These are phyloP conservation scores for Penicillium maclennaniae DNA, from an alignment of 495 filamentous ascomycete genomes.

Conservation along the genomic window DNA sequence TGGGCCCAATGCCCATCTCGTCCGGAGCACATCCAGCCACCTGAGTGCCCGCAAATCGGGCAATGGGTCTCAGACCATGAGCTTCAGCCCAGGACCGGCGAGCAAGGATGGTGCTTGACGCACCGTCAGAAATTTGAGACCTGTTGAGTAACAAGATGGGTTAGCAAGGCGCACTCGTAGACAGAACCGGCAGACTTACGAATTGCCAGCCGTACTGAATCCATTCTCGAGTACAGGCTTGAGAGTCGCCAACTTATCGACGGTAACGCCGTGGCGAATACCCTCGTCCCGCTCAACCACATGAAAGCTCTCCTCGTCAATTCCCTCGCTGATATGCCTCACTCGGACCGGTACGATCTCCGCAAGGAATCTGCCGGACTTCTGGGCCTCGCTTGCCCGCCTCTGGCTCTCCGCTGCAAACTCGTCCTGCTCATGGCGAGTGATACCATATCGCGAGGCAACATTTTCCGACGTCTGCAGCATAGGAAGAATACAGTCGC, in stretches of 20 bases:
- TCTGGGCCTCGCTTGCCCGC: slow-evolving; percentile 74
- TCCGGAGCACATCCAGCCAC: slow-evolving; percentile 76
- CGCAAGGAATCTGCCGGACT: slow-evolving; percentile 74
- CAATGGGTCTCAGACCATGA: slow-evolving; percentile 74
- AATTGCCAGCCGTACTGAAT: slow-evolving; percentile 64
- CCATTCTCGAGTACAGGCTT: slow-evolving; percentile 80
- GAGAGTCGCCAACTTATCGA: slow-evolving; percentile 68
- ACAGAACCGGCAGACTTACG: slow-evolving; percentile 11
- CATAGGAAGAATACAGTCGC: slow-evolving; percentile 81
- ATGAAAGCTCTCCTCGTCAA: slow-evolving; percentile 63
- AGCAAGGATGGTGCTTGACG: slow-evolving; percentile 79
- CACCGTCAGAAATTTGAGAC: slow-evolving; percentile 46
- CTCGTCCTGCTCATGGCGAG: slow-evolving; percentile 66
- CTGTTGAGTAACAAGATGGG: neutral
- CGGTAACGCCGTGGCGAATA: slow-evolving; percentile 75
- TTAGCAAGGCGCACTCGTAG: too few species aligned
- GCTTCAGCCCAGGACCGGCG: slow-evolving; percentile 75
- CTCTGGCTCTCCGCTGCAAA: slow-evolving; percentile 75
- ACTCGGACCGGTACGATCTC: slow-evolving; percentile 79
- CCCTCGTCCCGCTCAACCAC: slow-evolving; percentile 77
- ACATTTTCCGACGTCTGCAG: slow-evolving; percentile 90
- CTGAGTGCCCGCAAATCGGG: slow-evolving; percentile 79
- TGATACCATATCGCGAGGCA: slow-evolving; percentile 70
- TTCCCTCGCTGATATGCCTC: slow-evolving; percentile 61
- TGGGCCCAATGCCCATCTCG: slow-evolving; percentile 89